Conservation (phyloP, 306 rosid genomes). For the Castanea crenata region DNA sequence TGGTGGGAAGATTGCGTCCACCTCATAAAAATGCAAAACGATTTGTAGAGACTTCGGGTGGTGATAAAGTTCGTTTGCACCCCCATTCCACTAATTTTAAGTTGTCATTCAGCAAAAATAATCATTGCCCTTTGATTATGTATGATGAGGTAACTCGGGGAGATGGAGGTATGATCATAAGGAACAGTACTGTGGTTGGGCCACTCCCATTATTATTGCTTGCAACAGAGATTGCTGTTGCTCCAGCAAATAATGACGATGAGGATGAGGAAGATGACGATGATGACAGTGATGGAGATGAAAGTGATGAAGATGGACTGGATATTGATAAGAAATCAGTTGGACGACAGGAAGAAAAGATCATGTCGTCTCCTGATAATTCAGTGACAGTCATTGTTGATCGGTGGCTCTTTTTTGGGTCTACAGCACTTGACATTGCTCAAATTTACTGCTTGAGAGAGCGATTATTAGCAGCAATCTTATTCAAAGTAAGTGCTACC, state of each 20-base stretch:
- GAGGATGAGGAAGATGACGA: conserved; percentile 8
- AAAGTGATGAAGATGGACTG: conserved; percentile 52
- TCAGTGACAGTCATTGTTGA: conserved; percentile 65
- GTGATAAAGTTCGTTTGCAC: conserved; percentile 68
- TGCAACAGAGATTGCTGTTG: conserved; percentile 86
- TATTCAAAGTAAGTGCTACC: conserved; percentile 55
- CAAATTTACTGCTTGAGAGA: conserved; percentile 91
- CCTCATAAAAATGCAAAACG: conserved; percentile 29
- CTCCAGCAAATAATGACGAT: conserved; percentile 37
- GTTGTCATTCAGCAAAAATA: conserved; percentile 21
- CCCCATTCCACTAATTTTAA: conserved; percentile 43
- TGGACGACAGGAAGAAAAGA: conserved; percentile 42
- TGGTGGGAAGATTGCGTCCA: conserved; percentile 64
- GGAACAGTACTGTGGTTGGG: conserved; percentile 65
- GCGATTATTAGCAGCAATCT: conserved; percentile 67
- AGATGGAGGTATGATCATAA: conserved; percentile 59
- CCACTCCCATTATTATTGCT: conserved; percentile 75
- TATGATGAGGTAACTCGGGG: conserved; percentile 76
- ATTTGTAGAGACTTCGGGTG: conserved; percentile 49
- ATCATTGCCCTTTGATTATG: conserved; percentile 42
- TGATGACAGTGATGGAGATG: conserved; percentile 16
- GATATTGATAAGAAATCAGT: conserved; percentile 45
- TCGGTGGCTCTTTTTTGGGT: conserved; percentile 70
- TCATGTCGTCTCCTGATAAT: conserved; percentile 78
- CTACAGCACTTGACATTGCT: conserved; percentile 89